These are phyloP conservation scores for Colletotrichum sp. DNA, from an alignment of 2,329 filamentous ascomycete species.

Conservation along the genomic window DNA sequence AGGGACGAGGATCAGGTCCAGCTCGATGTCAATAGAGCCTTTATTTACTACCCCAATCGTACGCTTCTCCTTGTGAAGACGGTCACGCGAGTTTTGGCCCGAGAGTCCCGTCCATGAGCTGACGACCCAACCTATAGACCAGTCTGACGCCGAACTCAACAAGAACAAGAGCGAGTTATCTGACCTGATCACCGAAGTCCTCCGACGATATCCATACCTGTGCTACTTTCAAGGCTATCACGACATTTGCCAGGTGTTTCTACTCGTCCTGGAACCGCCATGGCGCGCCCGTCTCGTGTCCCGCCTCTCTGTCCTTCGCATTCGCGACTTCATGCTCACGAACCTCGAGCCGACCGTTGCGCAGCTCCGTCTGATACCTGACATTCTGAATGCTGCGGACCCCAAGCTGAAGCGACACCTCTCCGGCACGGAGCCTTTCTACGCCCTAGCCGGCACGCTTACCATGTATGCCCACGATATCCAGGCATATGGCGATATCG, in stretches of 20 bases:
- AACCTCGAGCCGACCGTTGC: constrained; percentile 79
- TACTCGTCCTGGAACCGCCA: constrained; percentile 77
- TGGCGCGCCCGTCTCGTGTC: constrained; percentile 67
- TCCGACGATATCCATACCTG: constrained; percentile 81
- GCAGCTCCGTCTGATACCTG: constrained; percentile 86
- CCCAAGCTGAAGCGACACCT: constrained; percentile 75
- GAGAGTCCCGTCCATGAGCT: not conserved
- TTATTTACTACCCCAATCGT: constrained; percentile 93
- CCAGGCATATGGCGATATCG: constrained; percentile 85
- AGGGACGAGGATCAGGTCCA: constrained; percentile 88
- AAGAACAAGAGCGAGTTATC: constrained; percentile 78
- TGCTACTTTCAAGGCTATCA: constrained; percentile 99
- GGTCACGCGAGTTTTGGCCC: not conserved
- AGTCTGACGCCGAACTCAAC: constrained; percentile 71
- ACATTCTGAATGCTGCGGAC: constrained; percentile 77
- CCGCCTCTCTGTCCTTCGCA: constrained; percentile 86
- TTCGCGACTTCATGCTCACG: constrained; percentile 97
- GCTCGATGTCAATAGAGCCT: constrained; percentile 93
- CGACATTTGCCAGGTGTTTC: constrained; percentile 94
- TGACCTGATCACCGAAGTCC: constrained; percentile 77
- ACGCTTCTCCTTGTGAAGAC: constrained; percentile 29
- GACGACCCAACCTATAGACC: constrained; percentile 52
- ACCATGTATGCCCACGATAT: constrained; percentile 98
- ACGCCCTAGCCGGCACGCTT: constrained; percentile 89
- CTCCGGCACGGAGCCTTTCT: constrained; percentile 82